Percentiles rank a stretch among this genome's conserved stretches.
These are phyloP conservation scores for Pestalotiopsis sp. DNA, from an alignment of 2,329 filamentous ascomycete genomes.

Conservation along the genomic window DNA sequence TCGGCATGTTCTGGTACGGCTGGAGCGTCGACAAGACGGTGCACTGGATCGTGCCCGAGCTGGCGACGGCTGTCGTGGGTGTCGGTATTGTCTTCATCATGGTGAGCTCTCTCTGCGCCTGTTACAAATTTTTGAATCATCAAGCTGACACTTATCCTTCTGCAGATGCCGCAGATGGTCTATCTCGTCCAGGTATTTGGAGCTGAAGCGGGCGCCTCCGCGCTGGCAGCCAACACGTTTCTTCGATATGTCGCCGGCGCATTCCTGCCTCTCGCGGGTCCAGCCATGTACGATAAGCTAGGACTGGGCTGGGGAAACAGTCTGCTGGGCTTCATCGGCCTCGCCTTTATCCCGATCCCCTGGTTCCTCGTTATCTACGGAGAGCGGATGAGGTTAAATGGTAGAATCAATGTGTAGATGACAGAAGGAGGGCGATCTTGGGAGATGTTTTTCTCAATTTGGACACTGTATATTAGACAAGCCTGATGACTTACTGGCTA, in stretches of 20 bases:
- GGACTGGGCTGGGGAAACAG: conserved; percentile 41
- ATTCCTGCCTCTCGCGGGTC: conserved; percentile 51
- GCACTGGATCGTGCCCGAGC: conserved; percentile 50
- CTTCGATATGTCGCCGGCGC: conserved; percentile 55
- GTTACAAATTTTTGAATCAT: neutral
- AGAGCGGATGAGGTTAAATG: neutral
- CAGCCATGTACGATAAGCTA: conserved; percentile 51
- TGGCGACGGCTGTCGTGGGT: conserved; percentile 44
- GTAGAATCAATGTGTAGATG: neutral
- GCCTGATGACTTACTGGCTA: neutral
- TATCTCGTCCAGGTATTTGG: conserved; percentile 27
- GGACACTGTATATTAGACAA: neutral
- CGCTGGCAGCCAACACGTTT: conserved; percentile 58
- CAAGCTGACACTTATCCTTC: neutral
- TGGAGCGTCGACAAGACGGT: conserved; percentile 44
- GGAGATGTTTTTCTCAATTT: no score
- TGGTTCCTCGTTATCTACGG: neutral
- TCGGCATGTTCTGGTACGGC: conserved; percentile 50
- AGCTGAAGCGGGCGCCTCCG: conserved; percentile 36
- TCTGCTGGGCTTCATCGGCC: conserved; percentile 1
- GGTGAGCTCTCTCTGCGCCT: neutral
- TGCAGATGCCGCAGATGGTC: conserved; percentile 29
- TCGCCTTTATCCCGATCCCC: neutral
- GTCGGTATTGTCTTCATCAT: conserved; percentile 34
- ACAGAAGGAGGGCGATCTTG: neutral